Base-by-base conservation (phyloP, 768 basidiomycete genomes). In the Termitomyces titanicus region DNA sequence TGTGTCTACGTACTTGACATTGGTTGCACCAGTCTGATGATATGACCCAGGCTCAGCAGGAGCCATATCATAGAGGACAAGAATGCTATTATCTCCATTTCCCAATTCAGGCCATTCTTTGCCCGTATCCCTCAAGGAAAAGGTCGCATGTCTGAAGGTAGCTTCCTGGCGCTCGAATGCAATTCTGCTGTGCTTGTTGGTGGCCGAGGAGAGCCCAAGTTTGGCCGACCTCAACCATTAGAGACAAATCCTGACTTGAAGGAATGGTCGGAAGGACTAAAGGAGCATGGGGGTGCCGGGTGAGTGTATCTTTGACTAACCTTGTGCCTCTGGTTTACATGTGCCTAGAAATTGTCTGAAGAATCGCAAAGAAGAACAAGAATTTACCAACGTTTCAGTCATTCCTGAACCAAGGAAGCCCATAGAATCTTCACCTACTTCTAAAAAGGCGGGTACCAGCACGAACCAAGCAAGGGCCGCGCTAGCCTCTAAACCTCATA, bases 241-340 rank as follows among this genome's bases (percentile, higher is more conserved):
- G 76, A 79, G 20, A 64, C 60, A 2, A 63, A 80, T 40, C 46
- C 54, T 5, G 71, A 77, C 27, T 61, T 89, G 22, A 61, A 61
- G 4, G 66, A 70, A 47, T 89, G 87, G 88, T 69, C 76, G 17
- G 62, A 75, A 8, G 85, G 83, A n/a, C 67, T 88, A 46, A 76
- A 74, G 51, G 66, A 75, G 43, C 73, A 76, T 35, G 85, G 84
- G 34, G 83, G 85, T 43, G 82, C 74, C 58, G 85, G 85, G 86
- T 87, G 64, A 68, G 82, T 74, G 3, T 12, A 10, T 22, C 11
- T 34, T 42, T 35, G 42, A 22, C 27, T 47, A 40, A 20, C 12
- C 12, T 8, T 24, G 0, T 44, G 39, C 27, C 38, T 51, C 47
- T 24, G 33, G 47, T 29, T 56, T 37, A 53, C 15, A 13, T 31